Evolutionary conservation across 2,329 filamentous ascomycete genomes (phyloP), one percentile per base, ranked within the genome.

Genomic region (Xylariaceae sp.): DNA sequence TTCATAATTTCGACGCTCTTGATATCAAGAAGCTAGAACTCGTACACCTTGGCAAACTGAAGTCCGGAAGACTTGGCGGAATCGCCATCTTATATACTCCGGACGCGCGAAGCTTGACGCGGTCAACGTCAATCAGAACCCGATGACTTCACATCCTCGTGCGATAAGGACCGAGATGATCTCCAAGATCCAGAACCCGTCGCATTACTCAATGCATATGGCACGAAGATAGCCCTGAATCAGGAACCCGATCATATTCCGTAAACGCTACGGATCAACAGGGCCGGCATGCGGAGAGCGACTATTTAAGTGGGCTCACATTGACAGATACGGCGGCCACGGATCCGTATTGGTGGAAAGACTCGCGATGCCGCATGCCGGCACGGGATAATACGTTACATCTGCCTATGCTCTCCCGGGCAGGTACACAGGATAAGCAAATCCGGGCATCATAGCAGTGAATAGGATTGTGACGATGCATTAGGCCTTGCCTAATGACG

Each of bases 321-420:
- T 30, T 30, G 23, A 30, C 23, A 30, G 23, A 30, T 30, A 30
- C 23, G 23, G 23, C 23, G 23, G 23, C 60, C 60, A 55, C 62
- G 55, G 59, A 62, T 17, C 5, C 10, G 53, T 53, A 60, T 62
- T 62, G 57, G 60, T 57, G 59, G 59, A 62, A 59, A 58, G 47
- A 56, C 55, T 53, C 15, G 44, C 23, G 23, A 30, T 39, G 50
- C 48, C 34, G 5, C 1, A 34, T 47, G 45, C 9, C 42, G n/a
- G 23, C 23, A 30, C 23, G 23, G 23, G 23, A 47, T 34, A 47
- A 61, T 61, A 62, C 47, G 23, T 62, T 57, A 54, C 57, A 13
- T n/a, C 4, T 35, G 4, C 57, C 49, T 30, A 54, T 30, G 23
- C 23, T 30, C 57, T 62, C 11, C 53, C 17, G 54, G 45, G 59